Base-by-base conservation (phyloP, 352 stramenopile species). In the Globisporangium radiosum region DNA sequence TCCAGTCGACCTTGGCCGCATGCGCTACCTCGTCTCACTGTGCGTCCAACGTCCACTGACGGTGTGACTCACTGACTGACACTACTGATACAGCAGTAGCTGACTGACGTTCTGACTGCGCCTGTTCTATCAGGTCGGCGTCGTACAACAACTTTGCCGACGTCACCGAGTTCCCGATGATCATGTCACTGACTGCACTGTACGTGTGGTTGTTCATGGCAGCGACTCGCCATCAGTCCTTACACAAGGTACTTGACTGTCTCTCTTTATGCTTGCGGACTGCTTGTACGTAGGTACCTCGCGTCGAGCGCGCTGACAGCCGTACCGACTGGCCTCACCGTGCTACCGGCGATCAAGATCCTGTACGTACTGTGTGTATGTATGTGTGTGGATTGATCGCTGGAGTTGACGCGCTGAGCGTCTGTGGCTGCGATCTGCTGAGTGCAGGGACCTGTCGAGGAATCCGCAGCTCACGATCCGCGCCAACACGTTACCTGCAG, bases 271-370 rank as follows among this genome's bases (percentile, higher is more conserved):
- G 10, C 10, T 33, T 10, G 14, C 54, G 5, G 19, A 50, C 6
- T 50, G 45, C 8, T 54, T n/a, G 6, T 44, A 36, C 13, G 33
- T n/a, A 65, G 59, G 8, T 48, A 60, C 37, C 49, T 65, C 14
- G 47, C 11, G 11, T 60, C 59, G 37, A 53, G 7, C 0, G 50
- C 53, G 9, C 40, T 65, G 14, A 5, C n/a, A 47, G 45, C 38
- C 7, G 53, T 65, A 8, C 59, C 59, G 7, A 7, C 43, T 17
- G 59, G 59, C 1, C 54, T 65, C 15, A 65, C 59, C 3, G 59
- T 60, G 38, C 42, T 65, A 5, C 54, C 59, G 14, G 25, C 33
- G 6, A 60, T 65, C 59, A 60, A 65, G 59, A 60, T 60, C 59
- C 33, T 65, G 59, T 65, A 44, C 59, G 59, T 64, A 5, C 25